Evolutionary conservation across 768 basidiomycete genomes (phyloP), one percentile per base, ranked within the genome.

Genomic region (Mycena floridula): DNA sequence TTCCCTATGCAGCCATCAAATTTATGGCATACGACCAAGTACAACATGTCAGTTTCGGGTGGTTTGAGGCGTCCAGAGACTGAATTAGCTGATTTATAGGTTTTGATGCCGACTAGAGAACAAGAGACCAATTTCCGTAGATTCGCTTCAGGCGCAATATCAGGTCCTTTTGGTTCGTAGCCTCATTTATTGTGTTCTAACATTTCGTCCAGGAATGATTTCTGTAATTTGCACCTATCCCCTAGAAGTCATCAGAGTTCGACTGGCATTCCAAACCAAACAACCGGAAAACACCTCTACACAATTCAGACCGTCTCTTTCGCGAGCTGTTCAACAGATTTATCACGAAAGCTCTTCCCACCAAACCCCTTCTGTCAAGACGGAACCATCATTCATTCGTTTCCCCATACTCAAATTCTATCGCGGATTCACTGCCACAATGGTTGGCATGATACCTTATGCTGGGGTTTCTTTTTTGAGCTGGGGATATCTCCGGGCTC

Each of bases 1-100:
- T 96, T 61, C 96, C 96, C 7, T 97, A 98, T 58, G 96, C 96
- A 23, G 90, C 85, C 48, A 88, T 98, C 64, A 96, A 94, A 63
- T 99, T 92, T 59, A 92, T 97, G 84, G 80, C 88, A 4, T 99
- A 97, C 59, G 95, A 97, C 62, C 81, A 89, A 59, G 69, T 88
- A 45, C 87, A 89, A 64, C 59, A 77, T 50, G 90, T 94, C 52
- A 57, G 73, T 65, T 20, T 37, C n/a, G 22, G 38, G 0, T 27
- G 22, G 21, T 42, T 7, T 21, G 40, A 24, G 40, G 40, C 25
- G 25, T 27, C 5, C n/a, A n/a, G n/a, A n/a, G n/a, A n/a, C n/a
- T n/a, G n/a, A n/a, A 24, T 25, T 8, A 7, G 18, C 16, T 5
- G 9, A 4, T 9, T 21, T n/a, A 11, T 46, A 95, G 94, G 49